Evolutionary conservation across 352 stramenopile species (phyloP).

Genomic region (Phytophthora boehmeriae): DNA sequence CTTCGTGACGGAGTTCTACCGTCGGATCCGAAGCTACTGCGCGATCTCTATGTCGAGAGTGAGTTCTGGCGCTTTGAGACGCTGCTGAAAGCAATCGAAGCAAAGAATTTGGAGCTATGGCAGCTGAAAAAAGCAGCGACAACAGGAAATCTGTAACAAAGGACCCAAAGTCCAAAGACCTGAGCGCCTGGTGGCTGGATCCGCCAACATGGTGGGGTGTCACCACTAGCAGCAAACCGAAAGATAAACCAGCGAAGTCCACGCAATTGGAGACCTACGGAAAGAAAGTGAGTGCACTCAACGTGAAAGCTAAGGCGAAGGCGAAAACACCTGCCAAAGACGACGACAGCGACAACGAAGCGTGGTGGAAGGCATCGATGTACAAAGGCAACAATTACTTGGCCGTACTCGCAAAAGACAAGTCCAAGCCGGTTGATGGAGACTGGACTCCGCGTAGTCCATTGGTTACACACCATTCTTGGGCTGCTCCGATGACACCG

Average conservation of each 20-base stretch:
- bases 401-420: constrained; percentile 36
- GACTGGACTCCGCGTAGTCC: constrained; percentile 35
- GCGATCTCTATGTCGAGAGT: constrained; percentile 75
- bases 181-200: constrained; percentile 67
- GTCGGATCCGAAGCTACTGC: constrained; percentile 66
- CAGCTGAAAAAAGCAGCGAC: constrained; percentile 38
- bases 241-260: constrained; percentile 29
- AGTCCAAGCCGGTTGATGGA: constrained; percentile 14
- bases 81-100: constrained; percentile 76
- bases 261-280: constrained; percentile 25
- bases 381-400: constrained; percentile 83
- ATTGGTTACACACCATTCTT: constrained; percentile 51
- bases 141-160: constrained; percentile 7
- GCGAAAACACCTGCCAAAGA: constrained; percentile 10
- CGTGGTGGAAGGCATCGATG: constrained; percentile 71
- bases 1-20: constrained; percentile 77
- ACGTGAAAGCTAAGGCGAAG: constrained; percentile 4
- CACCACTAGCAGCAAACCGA: constrained; percentile 15
- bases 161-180: constrained; percentile 21
- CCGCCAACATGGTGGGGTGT: constrained; percentile 70
- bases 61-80: constrained; percentile 87
- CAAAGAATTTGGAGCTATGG: constrained; percentile 69
- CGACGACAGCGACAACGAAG: constrained; percentile 25
- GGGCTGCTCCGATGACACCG: constrained; percentile 31
- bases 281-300: constrained; percentile 26